These are phyloP conservation scores for Kwoniella sp. DNA, from an alignment of 768 basidiomycete genomes.

Conservation along the genomic window DNA sequence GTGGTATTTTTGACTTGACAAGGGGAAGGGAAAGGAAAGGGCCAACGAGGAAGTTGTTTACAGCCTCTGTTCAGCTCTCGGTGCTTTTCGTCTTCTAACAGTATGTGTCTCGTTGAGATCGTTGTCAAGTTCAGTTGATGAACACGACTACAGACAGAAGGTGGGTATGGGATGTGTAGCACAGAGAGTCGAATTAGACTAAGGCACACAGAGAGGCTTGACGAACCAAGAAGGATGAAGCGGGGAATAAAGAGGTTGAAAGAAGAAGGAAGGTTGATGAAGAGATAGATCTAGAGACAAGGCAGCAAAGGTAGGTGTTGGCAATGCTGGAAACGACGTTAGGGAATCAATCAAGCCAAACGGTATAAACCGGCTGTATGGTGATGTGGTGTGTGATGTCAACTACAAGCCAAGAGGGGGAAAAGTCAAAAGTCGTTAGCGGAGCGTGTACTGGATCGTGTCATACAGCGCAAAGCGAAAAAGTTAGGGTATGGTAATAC, in stretches of 20 bases:
- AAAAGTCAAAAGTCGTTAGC: conserved; percentile 1
- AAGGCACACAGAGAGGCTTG: conserved; percentile 16
- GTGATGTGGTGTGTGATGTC: neutral
- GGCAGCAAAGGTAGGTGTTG: conserved; percentile 1
- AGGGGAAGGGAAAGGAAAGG: conserved; percentile 2
- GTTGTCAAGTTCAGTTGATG: neutral
- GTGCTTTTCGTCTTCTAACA: neutral
- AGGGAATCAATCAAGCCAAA: neutral
- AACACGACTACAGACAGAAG: neutral
- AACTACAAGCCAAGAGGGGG: too few relatives aligned
- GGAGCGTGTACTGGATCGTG: neutral
- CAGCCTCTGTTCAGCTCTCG: neutral
- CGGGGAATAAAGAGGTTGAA: neutral
- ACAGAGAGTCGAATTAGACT: neutral
- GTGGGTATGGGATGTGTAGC: neutral
- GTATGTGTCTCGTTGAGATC: too few relatives aligned
- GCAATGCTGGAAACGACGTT: too few relatives aligned
- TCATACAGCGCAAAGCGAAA: too few relatives aligned
- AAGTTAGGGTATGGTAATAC: too few relatives aligned
- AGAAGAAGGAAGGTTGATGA: neutral
- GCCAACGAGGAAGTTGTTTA: neutral
- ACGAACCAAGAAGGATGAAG: conserved; percentile 4
- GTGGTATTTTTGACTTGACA: conserved; percentile 6
- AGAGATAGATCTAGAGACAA: conserved; percentile 9
- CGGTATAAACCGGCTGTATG: neutral